Evolutionary conservation across 2,329 filamentous ascomycete species (phyloP).

Genomic region (Aspergillus ibericus): DNA sequence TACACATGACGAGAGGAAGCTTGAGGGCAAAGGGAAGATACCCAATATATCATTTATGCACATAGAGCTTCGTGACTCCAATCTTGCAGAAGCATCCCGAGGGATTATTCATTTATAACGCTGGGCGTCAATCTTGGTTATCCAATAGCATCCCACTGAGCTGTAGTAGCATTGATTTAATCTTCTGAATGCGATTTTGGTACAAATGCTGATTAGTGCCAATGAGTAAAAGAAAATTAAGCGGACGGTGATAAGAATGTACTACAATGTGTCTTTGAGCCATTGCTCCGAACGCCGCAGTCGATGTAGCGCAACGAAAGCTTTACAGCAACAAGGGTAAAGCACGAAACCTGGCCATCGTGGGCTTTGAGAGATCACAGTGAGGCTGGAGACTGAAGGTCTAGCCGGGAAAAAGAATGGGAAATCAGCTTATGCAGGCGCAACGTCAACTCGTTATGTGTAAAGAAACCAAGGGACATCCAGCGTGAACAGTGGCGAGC

Average conservation of each 20-base stretch:
- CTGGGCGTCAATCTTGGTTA: neutral
- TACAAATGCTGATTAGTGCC: constrained; percentile 10
- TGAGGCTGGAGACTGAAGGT: neutral
- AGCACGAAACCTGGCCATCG: constrained; percentile 3
- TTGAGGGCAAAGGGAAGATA: constrained; percentile 15
- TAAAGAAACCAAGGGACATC: neutral
- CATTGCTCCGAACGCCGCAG: constrained; percentile 17
- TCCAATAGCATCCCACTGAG: neutral
- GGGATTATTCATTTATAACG: neutral
- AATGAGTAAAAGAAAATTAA: neutral
- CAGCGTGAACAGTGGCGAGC: constrained; percentile 1
- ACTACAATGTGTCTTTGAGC: constrained; percentile 1
- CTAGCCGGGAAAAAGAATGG: constrained; percentile 9
- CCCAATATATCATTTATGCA: constrained; percentile 15
- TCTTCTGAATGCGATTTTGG: neutral
- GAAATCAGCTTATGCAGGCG: neutral
- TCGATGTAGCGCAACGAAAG: constrained; percentile 8
- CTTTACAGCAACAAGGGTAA: neutral
- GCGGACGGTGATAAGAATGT: neutral
- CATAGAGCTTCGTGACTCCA: constrained; percentile 3
- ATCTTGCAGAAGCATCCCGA: neutral
- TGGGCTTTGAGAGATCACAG: neutral
- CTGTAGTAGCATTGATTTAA: neutral
- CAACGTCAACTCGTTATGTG: neutral
- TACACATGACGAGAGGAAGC: neutral